A percentile compares a stretch with the other conserved stretches of the same genome.
Conservation (phyloP, 129 eudicot species). For the Scalesia atractyloides region DNA sequence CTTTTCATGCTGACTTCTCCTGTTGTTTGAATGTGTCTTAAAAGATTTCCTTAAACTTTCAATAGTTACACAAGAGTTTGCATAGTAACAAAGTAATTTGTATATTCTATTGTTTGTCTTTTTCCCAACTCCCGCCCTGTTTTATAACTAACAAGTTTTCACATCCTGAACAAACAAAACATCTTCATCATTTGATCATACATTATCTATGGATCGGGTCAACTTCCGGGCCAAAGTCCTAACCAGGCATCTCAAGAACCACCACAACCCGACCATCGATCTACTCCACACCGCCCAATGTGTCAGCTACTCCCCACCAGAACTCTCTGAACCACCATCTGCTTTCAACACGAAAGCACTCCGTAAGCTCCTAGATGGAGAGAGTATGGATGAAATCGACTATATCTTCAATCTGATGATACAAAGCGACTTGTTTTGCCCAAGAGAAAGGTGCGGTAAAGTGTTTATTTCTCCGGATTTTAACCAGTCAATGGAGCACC, state of each 20-base stretch:
- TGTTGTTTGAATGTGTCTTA: background rate
- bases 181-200: background rate
- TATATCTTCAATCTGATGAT: slow-evolving; percentile 56
- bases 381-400: slow-evolving; percentile 59
- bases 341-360: slow-evolving; percentile 53
- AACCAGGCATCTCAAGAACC: slow-evolving; percentile 49
- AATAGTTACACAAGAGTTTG: background rate
- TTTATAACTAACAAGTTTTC: background rate
- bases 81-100: slow-evolving; percentile 4
- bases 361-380: slow-evolving; percentile 69
- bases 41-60: background rate
- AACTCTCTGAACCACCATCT: slow-evolving; percentile 38
- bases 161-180: background rate
- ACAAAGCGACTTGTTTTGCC: slow-evolving; percentile 56
- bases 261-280: slow-evolving; percentile 7
- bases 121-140: background rate
- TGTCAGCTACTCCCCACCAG: slow-evolving; percentile 70
- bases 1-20: background rate
- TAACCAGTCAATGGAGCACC: slow-evolving; percentile 83
- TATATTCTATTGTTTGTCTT: background rate
- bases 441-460: slow-evolving; percentile 53
- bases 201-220: slow-evolving; percentile 48
- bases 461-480: slow-evolving; percentile 68
- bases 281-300: slow-evolving; percentile 44
- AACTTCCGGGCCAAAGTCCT: slow-evolving; percentile 58